Base-by-base conservation (phyloP, 2,329 filamentous ascomycete species). In the Diaporthe velutina region DNA sequence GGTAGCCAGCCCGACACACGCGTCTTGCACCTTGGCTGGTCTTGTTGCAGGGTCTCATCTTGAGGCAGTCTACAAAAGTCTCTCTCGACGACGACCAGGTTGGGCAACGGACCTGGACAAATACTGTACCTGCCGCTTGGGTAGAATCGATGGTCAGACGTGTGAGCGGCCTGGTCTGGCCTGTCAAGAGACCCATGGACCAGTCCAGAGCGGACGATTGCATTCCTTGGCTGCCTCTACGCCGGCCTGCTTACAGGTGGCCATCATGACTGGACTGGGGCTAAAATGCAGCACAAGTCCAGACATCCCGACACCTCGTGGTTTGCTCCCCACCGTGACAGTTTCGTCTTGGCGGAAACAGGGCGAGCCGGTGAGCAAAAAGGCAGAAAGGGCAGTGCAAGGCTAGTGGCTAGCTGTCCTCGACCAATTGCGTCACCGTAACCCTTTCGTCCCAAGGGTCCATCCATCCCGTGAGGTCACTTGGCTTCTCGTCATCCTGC, bases 191-290 rank as follows among this genome's bases (percentile, higher is more conserved):
- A 30, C 68, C 68, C 15, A 68, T 50, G 61, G 61, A 57, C 19
- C 38, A 48, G 35, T 60, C 70, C 30, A 71, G 40, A 61, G 30
- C 70, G 30, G 17, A 52, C 42, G 22, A 61, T 71, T 30, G 54
- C n/a, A 10, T 57, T 71, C 54, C 50, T 71, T 50, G 55, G 70
- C 15, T 60, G 22, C 64, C 64, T 71, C 74, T n/a, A 70, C 28
- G 71, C 17, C 22, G 71, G 74, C 38, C 71, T 48, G 71, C 71
- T 74, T 71, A 75, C 74, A 71, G 25, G 30, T 50, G 71, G 35
- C 58, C 74, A 6, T 64, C 22, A 52, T 25, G 45, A 9, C 30
- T 38, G 45, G 64, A 28, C 22, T 22, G 13, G 60, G 64, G 64
- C 30, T 38, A 52, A 52, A 52, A 45, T 67, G 45, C 64, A 52